Conservation (phyloP, 2,329 filamentous ascomycete genomes). For the Fonsecaea nubica region DNA sequence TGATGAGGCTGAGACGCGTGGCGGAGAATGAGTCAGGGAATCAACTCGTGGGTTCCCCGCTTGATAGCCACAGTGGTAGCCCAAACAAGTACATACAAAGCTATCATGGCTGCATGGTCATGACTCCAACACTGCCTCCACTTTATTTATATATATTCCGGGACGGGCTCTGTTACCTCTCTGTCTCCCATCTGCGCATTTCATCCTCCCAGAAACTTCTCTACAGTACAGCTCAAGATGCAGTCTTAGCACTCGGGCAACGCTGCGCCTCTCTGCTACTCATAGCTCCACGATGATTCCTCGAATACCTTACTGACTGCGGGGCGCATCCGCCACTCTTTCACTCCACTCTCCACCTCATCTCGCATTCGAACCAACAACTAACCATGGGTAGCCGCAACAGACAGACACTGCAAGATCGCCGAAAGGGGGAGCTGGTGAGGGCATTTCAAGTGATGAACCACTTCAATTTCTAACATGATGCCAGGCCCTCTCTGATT, state of each 20-base stretch:
- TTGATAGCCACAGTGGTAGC: background rate
- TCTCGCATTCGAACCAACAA: constrained; percentile 7
- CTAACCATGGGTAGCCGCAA: constrained; percentile 56
- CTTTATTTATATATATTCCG: constrained; percentile 9
- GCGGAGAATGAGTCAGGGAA: constrained; percentile 17
- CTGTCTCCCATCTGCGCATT: constrained; percentile 3
- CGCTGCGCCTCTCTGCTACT: background rate
- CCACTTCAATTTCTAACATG: constrained; percentile 17
- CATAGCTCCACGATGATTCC: constrained; percentile 47
- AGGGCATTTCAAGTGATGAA: constrained; percentile 40
- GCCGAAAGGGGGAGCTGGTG: constrained; percentile 86
- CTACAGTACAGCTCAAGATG: constrained; percentile 16
- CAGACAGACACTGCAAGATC: constrained; percentile 75
- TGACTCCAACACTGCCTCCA: constrained; percentile 23
- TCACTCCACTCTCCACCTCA: constrained; percentile 17
- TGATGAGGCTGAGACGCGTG: constrained; percentile 4
- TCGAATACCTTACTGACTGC: constrained; percentile 52
- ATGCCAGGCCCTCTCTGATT: constrained; percentile 81
- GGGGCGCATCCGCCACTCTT: constrained; percentile 44
- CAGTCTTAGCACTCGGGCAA: constrained; percentile 25
- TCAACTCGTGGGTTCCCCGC: constrained; percentile 11
- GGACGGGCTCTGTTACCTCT: constrained; percentile 1
- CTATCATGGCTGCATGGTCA: constrained; percentile 19
- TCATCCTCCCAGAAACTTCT: constrained; percentile 1
- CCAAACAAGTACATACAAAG: background rate